phyloP scores from a whole-genome alignment of 495 filamentous ascomycete species.

The Cenococcum geophilum region DNA sequence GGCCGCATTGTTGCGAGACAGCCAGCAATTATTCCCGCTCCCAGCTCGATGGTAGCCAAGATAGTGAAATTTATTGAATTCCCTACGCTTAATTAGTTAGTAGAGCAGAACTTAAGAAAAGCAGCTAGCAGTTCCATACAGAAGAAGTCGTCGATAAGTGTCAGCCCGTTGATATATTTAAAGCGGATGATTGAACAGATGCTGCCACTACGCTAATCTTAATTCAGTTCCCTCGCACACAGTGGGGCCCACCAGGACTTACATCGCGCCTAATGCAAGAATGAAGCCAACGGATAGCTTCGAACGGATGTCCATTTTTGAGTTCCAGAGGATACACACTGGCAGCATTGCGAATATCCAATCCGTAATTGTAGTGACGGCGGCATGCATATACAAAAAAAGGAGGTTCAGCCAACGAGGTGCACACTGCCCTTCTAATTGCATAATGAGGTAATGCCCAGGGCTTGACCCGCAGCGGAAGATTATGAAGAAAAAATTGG shows the following conservation, averaged over 20 bases:
- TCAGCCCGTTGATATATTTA: conserved; percentile 29
- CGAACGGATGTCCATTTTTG: conserved; percentile 30
- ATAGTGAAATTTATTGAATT: conserved; percentile 32
- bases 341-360: conserved; percentile 33
- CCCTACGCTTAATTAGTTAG: conserved; percentile 11
- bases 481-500: conserved; percentile 32
- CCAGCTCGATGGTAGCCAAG: conserved; percentile 35
- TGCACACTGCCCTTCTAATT: conserved; percentile 27
- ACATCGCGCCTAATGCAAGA: conserved; percentile 32
- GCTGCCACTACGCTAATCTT: conserved; percentile 24
- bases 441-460: conserved; percentile 21
- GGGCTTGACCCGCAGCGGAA: conserved; percentile 33
- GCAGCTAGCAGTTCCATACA: conserved; percentile 14
- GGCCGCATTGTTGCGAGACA: conserved; percentile 34
- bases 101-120: background rate
- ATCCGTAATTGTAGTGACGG: conserved; percentile 32
- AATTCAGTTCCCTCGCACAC: background rate
- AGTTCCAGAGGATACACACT: conserved; percentile 30
- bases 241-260: background rate
- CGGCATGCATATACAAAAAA: conserved; percentile 30
- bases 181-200: conserved; percentile 35
- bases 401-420: conserved; percentile 13
- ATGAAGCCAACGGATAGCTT: conserved; percentile 36
- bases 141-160: conserved; percentile 34
- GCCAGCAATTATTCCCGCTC: conserved; percentile 34